Conservation (phyloP, 495 filamentous ascomycete genomes). For the Penicillium fimorum region DNA sequence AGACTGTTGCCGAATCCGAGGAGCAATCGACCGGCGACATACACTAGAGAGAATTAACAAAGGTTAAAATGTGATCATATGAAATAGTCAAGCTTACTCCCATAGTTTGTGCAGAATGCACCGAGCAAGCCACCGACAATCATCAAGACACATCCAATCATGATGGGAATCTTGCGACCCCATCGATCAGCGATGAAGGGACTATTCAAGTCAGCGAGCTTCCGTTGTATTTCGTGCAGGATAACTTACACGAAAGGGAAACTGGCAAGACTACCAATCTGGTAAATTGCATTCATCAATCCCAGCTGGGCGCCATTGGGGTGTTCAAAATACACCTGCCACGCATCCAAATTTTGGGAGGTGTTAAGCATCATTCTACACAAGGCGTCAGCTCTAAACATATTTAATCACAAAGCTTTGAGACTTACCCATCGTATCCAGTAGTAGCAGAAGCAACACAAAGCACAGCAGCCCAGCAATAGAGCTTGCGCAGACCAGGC, state of each 20-base stretch:
- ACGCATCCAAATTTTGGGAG: constrained; percentile 22
- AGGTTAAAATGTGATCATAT: neutral
- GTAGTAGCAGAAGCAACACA: constrained; percentile 64
- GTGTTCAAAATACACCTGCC: constrained; percentile 32
- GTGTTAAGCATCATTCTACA: constrained; percentile 33
- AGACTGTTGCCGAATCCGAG: constrained; percentile 62
- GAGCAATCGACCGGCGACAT: constrained; percentile 36
- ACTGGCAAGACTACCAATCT: constrained; percentile 59
- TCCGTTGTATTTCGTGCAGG: too few relatives aligned
- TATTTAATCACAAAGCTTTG: neutral
- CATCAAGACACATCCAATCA: constrained; percentile 60
- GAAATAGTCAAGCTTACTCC: constrained; percentile 17
- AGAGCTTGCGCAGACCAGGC: constrained; percentile 59
- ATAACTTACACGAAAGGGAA: constrained; percentile 59
- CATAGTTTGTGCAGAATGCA: constrained; percentile 44
- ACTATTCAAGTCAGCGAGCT: neutral
- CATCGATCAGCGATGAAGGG: constrained; percentile 58
- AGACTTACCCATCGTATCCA: constrained; percentile 56
- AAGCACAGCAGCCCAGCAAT: constrained; percentile 52
- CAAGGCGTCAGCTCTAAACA: neutral
- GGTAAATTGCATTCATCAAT: constrained; percentile 63
- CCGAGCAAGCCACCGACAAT: constrained; percentile 58
- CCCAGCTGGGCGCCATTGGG: constrained; percentile 54
- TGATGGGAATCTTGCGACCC: constrained; percentile 58
- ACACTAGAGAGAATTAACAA: constrained; percentile 13